Percentiles rank a stretch among this genome's conserved stretches.
phyloP scores from a whole-genome alignment of 495 filamentous ascomycete genomes.

The Neurospora pannonica region DNA sequence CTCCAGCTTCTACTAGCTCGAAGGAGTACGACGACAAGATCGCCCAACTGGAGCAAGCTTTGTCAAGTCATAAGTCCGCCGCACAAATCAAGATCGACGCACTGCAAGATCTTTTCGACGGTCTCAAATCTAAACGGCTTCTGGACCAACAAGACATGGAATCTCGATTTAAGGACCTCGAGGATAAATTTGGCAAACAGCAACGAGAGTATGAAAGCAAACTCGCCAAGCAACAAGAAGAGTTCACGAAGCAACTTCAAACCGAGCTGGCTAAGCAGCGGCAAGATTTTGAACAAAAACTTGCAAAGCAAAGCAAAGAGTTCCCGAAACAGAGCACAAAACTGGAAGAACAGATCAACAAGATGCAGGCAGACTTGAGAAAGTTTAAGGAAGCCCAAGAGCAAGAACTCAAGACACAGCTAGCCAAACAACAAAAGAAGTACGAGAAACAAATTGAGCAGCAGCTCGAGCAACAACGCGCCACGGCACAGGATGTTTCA shows the following conservation, averaged over 20 bases:
- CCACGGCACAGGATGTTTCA: neutral
- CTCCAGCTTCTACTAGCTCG: neutral
- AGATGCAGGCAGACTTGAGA: constrained; percentile 1
- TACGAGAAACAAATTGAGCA: neutral
- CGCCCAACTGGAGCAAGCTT: neutral
- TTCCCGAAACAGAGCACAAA: constrained; percentile 1
- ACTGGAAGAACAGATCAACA: constrained; percentile 2
- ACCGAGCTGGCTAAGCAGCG: constrained; percentile 1
- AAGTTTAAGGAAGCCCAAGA: neutral
- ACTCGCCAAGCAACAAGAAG: neutral
- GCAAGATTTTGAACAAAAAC: neutral
- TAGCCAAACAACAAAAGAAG: neutral
- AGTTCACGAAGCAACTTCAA: constrained; percentile 1
- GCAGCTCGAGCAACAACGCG: neutral
- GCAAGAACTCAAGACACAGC: neutral
- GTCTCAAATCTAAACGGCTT: neutral
- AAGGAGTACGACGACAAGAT: neutral
- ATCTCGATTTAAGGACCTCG: neutral
- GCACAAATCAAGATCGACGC: neutral
- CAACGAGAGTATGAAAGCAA: neutral
- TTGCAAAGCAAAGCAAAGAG: neutral
- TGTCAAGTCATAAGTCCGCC: neutral
- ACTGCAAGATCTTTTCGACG: neutral
- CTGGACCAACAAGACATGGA: neutral
- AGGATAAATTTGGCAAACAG: neutral